Conservation (phyloP, 768 basidiomycete genomes). For the Clathrus columnatus region DNA sequence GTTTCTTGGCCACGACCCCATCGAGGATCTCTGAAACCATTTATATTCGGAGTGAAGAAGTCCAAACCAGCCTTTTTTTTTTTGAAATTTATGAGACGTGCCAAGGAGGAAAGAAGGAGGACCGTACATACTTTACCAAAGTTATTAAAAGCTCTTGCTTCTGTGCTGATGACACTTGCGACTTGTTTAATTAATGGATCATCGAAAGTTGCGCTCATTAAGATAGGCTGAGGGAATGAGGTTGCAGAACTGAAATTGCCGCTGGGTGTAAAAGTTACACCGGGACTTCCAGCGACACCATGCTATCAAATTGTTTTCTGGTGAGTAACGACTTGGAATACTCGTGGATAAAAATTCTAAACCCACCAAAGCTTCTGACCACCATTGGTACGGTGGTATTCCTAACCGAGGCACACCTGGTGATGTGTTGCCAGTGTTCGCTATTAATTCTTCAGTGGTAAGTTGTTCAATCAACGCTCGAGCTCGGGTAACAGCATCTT, state of each 20-base stretch:
- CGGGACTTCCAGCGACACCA: conserved; percentile 45
- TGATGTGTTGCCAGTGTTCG: conserved; percentile 40
- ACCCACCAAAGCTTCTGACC: conserved; percentile 49
- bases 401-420: conserved; percentile 47
- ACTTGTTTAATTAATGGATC: conserved; percentile 41
- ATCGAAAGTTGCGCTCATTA: conserved; percentile 47
- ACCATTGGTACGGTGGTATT: conserved; percentile 52
- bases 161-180: conserved; percentile 44
- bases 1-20: conserved; percentile 59
- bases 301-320: conserved; percentile 27
- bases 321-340: neutral
- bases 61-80: conserved; percentile 35
- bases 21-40: conserved; percentile 50
- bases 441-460: conserved; percentile 42
- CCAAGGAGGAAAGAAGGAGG: neutral
- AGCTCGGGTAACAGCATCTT: conserved; percentile 38
- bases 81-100: neutral
- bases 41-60: conserved; percentile 47
- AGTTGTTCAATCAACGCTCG: conserved; percentile 40
- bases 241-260: conserved; percentile 51
- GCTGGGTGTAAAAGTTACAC: conserved; percentile 38
- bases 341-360: neutral
- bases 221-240: conserved; percentile 49
- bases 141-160: conserved; percentile 53
- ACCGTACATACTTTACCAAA: conserved; percentile 26